Evolutionary conservation across 805 yeast genomes (phyloP).

Genomic region (Candida ficus): DNA sequence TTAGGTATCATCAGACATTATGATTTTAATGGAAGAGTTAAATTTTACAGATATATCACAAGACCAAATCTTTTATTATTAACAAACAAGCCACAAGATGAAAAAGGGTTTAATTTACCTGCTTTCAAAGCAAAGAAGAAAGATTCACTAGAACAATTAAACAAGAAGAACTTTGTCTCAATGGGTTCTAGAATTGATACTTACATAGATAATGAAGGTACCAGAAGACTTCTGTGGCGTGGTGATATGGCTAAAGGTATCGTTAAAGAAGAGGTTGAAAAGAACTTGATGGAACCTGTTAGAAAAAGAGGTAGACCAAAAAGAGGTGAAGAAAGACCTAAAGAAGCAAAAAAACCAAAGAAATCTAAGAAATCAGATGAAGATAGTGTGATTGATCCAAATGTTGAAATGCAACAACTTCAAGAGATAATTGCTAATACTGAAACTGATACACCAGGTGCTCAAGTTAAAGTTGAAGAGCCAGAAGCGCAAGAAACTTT

Average conservation of each 20-base stretch:
- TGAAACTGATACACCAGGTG: no score
- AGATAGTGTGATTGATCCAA: background rate
- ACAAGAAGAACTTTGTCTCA: conserved; percentile 22
- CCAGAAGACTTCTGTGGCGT: conserved; percentile 12
- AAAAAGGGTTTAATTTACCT: conserved; percentile 27
- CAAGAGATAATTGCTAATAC: background rate
- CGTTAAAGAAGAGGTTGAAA: conserved; percentile 3
- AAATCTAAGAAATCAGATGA: background rate
- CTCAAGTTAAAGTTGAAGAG: background rate
- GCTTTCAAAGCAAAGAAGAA: conserved; percentile 10
- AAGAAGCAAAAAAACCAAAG: conserved; percentile 11
- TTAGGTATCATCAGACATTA: conserved; percentile 50
- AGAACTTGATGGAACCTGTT: conserved; percentile 5
- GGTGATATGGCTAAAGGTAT: conserved; percentile 9
- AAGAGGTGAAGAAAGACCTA: conserved; percentile 20
- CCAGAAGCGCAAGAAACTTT: conserved; percentile 1
- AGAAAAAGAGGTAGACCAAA: conserved; percentile 24
- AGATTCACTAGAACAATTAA: conserved; percentile 13
- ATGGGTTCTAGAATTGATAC: conserved; percentile 16
- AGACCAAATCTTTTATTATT: conserved; percentile 33
- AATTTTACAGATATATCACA: conserved; percentile 63
- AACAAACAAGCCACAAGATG: conserved; percentile 23
- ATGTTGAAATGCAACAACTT: background rate
- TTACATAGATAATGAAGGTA: conserved; percentile 5
- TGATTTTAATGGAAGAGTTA: conserved; percentile 70